phyloP scores from a whole-genome alignment of 2,329 filamentous ascomycete species.

The Trichoderma guizhouense region DNA sequence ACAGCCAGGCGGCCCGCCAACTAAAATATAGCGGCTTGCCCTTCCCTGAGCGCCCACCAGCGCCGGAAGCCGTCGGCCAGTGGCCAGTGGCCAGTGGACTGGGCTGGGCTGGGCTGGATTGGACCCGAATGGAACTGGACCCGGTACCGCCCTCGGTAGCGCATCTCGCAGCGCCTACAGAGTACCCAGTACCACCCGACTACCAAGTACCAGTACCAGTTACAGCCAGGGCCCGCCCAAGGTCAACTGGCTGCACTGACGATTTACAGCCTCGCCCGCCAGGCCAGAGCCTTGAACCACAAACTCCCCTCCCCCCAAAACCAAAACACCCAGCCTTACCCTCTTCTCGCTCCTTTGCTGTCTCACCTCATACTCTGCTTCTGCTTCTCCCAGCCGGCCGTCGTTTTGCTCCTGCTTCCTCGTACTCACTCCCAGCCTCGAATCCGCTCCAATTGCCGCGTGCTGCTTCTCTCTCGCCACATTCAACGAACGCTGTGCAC shows the following conservation, averaged over 20 bases:
- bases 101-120: too few relatives aligned
- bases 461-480: not conserved
- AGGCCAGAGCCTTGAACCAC: conserved; percentile 12
- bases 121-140: too few relatives aligned
- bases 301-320: not conserved
- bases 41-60: conserved; percentile 6
- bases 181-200: not conserved
- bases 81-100: not conserved
- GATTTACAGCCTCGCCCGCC: conserved; percentile 16
- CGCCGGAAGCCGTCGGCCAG: not conserved
- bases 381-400: conserved; percentile 3
- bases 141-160: not conserved
- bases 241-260: not conserved
- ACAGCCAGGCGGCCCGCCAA: conserved; percentile 18
- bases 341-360: conserved; percentile 28
- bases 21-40: conserved; percentile 16
- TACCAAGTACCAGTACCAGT: not conserved
- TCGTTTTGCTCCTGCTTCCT: conserved; percentile 21
- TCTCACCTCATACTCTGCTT: conserved; percentile 17
- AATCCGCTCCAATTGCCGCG: not conserved
- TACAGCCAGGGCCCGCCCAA: not conserved
- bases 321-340: conserved; percentile 12
- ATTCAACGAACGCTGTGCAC: not conserved
- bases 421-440: conserved; percentile 14
- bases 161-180: not conserved